phyloP scores from a whole-genome alignment of 108 stramenopile species.

The Chaetoceros muelleri region DNA sequence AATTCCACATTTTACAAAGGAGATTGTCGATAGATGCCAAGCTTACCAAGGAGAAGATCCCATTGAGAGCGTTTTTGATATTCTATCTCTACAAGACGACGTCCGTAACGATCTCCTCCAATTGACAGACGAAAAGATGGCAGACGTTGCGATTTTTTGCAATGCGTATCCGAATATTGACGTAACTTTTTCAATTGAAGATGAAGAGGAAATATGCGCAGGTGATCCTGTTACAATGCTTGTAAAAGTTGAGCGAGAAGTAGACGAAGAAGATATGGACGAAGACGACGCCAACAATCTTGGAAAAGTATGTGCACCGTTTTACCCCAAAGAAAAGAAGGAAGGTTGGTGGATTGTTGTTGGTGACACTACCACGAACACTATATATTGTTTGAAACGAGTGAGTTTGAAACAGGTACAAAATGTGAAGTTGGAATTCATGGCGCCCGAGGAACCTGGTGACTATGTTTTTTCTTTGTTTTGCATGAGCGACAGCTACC shows the following conservation, averaged over 20 bases:
- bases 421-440: constrained; percentile 75
- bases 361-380: constrained; percentile 82
- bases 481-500: constrained; percentile 97
- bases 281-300: constrained; percentile 64
- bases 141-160: constrained; percentile 96
- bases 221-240: constrained; percentile 80
- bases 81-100: constrained; percentile 91
- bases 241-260: constrained; percentile 84
- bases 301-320: constrained; percentile 76
- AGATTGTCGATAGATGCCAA: constrained; percentile 67
- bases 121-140: constrained; percentile 86
- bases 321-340: constrained; percentile 84
- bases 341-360: constrained; percentile 98
- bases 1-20: constrained; percentile 95
- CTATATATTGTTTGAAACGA: constrained; percentile 88
- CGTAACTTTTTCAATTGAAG: constrained; percentile 74
- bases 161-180: constrained; percentile 96
- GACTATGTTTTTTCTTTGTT: constrained; percentile 88
- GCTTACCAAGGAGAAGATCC: constrained; percentile 61
- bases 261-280: constrained; percentile 82
- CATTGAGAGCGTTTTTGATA: constrained; percentile 86
- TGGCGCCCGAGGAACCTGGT: constrained; percentile 92
- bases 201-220: constrained; percentile 76
- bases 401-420: constrained; percentile 60
- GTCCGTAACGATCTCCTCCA: constrained; percentile 81